A percentile compares a stretch with the other conserved stretches of the same genome.
Conservation (phyloP, 257 asterid species). For the Euphrasia confusa region DNA sequence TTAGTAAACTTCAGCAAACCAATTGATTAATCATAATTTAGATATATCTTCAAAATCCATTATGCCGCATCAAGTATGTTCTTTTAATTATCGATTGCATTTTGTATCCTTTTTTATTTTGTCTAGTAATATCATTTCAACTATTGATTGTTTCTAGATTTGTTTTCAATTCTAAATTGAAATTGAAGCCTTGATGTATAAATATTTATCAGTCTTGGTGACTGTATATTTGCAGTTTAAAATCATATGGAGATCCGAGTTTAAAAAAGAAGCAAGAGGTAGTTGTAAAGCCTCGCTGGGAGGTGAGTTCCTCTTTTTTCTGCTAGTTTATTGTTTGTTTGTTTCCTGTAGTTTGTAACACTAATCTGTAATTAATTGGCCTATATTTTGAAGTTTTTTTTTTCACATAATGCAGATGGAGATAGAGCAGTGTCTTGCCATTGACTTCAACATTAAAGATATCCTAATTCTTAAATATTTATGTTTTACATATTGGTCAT, state of each 20-base stretch:
- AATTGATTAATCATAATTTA: conserved; percentile 1
- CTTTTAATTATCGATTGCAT: conserved; percentile 16
- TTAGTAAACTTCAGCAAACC: background rate
- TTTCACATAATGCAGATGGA: conserved; percentile 60
- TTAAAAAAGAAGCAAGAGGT: conserved; percentile 59
- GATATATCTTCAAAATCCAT: conserved; percentile 12
- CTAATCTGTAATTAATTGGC: conserved; percentile 6
- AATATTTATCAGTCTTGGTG: conserved; percentile 11
- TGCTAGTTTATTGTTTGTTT: conserved; percentile 15
- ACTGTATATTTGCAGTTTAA: conserved; percentile 53
- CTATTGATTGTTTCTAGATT: background rate
- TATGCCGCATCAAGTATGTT: conserved; percentile 11
- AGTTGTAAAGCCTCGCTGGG: conserved; percentile 40
- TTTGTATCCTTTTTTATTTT: conserved; percentile 6
- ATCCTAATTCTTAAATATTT: conserved; percentile 41
- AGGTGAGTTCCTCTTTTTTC: conserved; percentile 40
- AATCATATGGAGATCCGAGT: conserved; percentile 46
- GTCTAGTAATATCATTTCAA: background rate
- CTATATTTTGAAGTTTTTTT: conserved; percentile 16
- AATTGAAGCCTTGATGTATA: conserved; percentile 14
- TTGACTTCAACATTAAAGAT: conserved; percentile 82
- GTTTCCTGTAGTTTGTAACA: conserved; percentile 20
- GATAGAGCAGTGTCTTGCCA: conserved; percentile 78
- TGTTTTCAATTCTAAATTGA: background rate
- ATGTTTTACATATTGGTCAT: conserved; percentile 8